Evolutionary conservation across 371 early-diverging fungal species (phyloP).

Genomic region (Batkoa obscura): DNA sequence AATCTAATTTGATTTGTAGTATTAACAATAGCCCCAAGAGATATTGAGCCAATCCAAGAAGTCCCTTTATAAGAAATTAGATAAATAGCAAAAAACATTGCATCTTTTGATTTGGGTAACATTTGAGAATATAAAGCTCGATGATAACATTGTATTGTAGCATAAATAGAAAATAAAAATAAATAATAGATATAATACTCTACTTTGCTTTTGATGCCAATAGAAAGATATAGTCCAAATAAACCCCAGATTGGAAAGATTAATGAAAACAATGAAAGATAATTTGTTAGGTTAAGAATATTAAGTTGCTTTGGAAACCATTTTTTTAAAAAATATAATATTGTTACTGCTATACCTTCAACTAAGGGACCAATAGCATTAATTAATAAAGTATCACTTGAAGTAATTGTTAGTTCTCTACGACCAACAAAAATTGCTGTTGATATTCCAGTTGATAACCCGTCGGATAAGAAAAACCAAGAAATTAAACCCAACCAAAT

Average conservation of each 20-base stretch:
- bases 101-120: conserved; percentile 25
- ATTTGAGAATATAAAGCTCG: conserved; percentile 24
- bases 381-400: conserved; percentile 13
- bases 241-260: too few relatives aligned
- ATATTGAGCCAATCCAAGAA: conserved; percentile 37
- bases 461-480: conserved; percentile 23
- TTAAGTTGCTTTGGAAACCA: too few relatives aligned
- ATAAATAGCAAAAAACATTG: conserved; percentile 29
- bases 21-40: conserved; percentile 24
- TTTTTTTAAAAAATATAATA: not conserved
- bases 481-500: conserved; percentile 14
- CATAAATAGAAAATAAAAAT: not conserved
- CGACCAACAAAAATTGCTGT: conserved; percentile 15
- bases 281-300: conserved; percentile 10
- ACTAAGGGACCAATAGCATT: conserved; percentile 21
- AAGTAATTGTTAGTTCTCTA: not conserved
- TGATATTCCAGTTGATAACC: conserved; percentile 16
- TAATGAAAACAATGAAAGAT: conserved; percentile 17
- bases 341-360: conserved; percentile 18
- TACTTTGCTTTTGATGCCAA: not conserved
- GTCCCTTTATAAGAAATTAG: conserved; percentile 38
- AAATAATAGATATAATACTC: not conserved
- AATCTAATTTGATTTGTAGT: not conserved
- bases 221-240: conserved; percentile 9
- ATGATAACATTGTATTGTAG: not conserved